Percentiles rank a stretch among this genome's conserved stretches.
Evolutionary conservation across 1,284 basidiomycete species (phyloP).

Genomic region (Pyrrhoderma lamaoense): DNA sequence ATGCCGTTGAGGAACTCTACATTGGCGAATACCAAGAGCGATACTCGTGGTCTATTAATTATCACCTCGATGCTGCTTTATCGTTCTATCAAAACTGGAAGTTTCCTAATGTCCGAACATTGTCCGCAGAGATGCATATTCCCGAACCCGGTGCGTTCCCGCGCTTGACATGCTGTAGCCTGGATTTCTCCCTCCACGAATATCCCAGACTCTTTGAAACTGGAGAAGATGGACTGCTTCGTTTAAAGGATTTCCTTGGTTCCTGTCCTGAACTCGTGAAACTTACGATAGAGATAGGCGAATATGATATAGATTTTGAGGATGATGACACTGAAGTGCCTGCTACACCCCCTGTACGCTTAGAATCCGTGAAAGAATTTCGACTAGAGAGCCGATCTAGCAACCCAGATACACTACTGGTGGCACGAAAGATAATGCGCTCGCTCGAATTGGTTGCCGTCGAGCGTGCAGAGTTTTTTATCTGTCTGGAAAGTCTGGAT

Average conservation of each 20-base stretch:
- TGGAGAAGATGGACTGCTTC: too few species aligned
- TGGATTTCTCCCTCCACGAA: background rate
- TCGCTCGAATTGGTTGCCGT: background rate
- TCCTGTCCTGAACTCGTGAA: background rate
- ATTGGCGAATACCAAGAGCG: constrained; percentile 1
- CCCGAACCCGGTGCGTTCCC: background rate
- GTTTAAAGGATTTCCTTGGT: too few species aligned
- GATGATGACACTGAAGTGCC: too few species aligned
- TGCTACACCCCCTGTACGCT: too few species aligned
- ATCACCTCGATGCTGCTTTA: background rate
- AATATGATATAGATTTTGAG: background rate
- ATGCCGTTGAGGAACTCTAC: background rate
- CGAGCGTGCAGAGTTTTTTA: background rate
- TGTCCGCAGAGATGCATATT: constrained; percentile 4
- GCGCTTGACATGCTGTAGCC: background rate
- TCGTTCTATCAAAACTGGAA: background rate
- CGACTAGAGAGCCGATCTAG: too few species aligned
- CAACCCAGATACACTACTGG: too few species aligned
- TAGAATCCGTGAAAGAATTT: too few species aligned
- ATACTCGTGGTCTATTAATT: background rate
- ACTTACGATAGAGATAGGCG: background rate
- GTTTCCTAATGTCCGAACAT: background rate
- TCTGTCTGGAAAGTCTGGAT: background rate
- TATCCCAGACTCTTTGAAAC: too few species aligned
- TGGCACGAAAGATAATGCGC: too few species aligned